Conservation (phyloP, 164 flowering plant species). For the Vitis vinifera region DNA sequence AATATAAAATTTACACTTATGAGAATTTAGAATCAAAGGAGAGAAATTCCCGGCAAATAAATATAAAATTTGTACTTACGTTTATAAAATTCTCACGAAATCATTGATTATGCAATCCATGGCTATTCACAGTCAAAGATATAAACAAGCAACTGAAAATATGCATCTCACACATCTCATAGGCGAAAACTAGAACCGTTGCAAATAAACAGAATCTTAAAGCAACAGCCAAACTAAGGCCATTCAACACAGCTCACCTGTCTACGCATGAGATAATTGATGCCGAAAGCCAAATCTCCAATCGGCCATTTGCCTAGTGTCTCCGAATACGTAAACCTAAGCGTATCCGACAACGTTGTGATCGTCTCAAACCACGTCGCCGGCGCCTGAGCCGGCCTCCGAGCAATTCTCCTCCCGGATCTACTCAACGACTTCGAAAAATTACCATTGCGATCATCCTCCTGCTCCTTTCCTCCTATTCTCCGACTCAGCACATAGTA, state of each 20-base stretch:
- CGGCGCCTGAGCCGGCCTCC: constrained; percentile 85
- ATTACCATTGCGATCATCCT: constrained; percentile 23
- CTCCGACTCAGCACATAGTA: constrained; percentile 42
- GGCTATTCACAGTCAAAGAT: too few relatives aligned
- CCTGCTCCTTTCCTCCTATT: constrained; percentile 18
- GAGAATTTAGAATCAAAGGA: too few relatives aligned
- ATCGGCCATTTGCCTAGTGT: constrained; percentile 99
- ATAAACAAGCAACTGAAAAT: too few relatives aligned
- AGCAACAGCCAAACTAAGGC: neutral
- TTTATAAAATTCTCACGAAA: too few relatives aligned
- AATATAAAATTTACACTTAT: too few relatives aligned
- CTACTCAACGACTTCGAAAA: constrained; percentile 31
- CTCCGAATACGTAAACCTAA: constrained; percentile 87
- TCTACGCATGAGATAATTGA: constrained; percentile 77
- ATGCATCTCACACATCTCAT: too few relatives aligned
- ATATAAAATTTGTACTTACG: too few relatives aligned
- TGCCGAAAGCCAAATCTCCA: constrained; percentile 95
- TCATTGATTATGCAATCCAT: too few relatives aligned
- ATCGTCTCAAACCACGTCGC: constrained; percentile 85
- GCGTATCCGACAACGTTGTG: constrained; percentile 74
- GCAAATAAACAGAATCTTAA: neutral
- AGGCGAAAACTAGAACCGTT: too few relatives aligned
- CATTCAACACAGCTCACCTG: constrained; percentile 48
- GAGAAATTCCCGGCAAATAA: too few relatives aligned
- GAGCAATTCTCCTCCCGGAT: constrained; percentile 42